Evolutionary conservation across 371 early-diverging fungal species (phyloP).

Genomic region (Umbelopsis sp.): DNA sequence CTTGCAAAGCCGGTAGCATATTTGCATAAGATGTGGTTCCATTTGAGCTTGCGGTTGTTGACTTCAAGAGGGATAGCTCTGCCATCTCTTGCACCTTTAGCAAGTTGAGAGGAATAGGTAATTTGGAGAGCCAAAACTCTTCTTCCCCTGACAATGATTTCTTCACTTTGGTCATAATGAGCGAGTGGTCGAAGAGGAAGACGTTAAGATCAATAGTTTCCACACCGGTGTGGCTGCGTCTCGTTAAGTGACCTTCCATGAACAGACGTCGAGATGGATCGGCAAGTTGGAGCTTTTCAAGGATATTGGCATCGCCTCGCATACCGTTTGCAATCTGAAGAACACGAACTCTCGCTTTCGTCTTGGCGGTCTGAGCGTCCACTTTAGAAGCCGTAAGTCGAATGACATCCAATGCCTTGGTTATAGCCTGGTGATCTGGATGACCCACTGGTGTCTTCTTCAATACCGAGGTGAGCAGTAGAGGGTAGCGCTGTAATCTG

Average conservation of each 20-base stretch:
- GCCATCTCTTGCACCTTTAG: constrained; percentile 56
- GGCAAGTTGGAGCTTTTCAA: constrained; percentile 65
- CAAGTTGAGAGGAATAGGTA: constrained; percentile 65
- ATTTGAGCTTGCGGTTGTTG: neutral
- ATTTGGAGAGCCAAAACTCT: constrained; percentile 62
- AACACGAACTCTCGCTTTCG: constrained; percentile 36
- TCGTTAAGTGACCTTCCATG: constrained; percentile 77
- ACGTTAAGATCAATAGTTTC: constrained; percentile 74
- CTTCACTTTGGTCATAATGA: constrained; percentile 77
- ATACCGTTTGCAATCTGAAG: constrained; percentile 42
- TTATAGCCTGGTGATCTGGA: constrained; percentile 67
- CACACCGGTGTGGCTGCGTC: constrained; percentile 67
- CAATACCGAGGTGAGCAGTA: constrained; percentile 82
- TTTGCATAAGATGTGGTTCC: neutral
- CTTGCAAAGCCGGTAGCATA: constrained; percentile 11
- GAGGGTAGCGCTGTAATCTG: constrained; percentile 85
- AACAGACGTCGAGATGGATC: constrained; percentile 74
- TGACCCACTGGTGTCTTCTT: constrained; percentile 82
- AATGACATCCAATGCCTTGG: constrained; percentile 69
- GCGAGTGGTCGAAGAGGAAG: constrained; percentile 86
- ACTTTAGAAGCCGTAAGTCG: constrained; percentile 62
- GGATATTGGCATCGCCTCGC: constrained; percentile 40
- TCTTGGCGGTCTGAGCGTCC: constrained; percentile 37
- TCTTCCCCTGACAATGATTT: constrained; percentile 41
- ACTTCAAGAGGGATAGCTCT: constrained; percentile 24